Evolutionary conservation across 148 eudicot genomes (phyloP), one percentile per base, ranked within the genome.

Genomic region (Rhododendron mucronatum): DNA sequence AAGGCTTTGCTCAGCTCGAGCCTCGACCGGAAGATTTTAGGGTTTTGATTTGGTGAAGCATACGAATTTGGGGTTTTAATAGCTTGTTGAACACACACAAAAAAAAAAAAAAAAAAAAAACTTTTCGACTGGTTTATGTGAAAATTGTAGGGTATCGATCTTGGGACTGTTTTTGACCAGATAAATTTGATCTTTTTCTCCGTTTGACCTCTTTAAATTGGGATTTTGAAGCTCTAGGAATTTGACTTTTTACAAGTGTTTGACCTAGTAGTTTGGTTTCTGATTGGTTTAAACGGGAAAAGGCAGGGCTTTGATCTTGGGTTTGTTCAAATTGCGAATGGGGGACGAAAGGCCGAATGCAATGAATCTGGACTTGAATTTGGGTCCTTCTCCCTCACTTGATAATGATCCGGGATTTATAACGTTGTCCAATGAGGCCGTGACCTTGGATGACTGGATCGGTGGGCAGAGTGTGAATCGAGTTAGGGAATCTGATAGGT

Each of bases 321-420:
- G 80, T 33, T 59, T 65, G 84, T 51, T 80, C 83, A 10, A 20
- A 57, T 84, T 82, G 87, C 78, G 80, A 67, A 96, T 96, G 98
- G 94, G 65, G 65, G 98, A 96, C 84, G 93, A 94, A 83, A 91
- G 83, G 30, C 90, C 90, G 5, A 88, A 87, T 86, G 69, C 89
- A 84, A 95, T 95, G 98, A 93, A 96, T 89, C 94, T 96, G 65
- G 99, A 96, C 91, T 91, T 96, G 90, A 96, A 95, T 88, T 91
- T 96, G 91, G 98, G 98, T 55, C 96, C 95, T 61, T 84, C 89
- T 37, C 84, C 90, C 2, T 83, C 90, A 21, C 87, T 89, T 37
- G 93, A 85, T 79, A 35, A 85, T 53, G 94, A 86, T 14, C 88
- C 87, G 1, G 90, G 78, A 20, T 80, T 90, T 1, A 93, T 89